Evolutionary conservation across 352 stramenopile species (phyloP), one percentile per base, ranked within the genome.

Genomic region (Plasmopara viticola): DNA sequence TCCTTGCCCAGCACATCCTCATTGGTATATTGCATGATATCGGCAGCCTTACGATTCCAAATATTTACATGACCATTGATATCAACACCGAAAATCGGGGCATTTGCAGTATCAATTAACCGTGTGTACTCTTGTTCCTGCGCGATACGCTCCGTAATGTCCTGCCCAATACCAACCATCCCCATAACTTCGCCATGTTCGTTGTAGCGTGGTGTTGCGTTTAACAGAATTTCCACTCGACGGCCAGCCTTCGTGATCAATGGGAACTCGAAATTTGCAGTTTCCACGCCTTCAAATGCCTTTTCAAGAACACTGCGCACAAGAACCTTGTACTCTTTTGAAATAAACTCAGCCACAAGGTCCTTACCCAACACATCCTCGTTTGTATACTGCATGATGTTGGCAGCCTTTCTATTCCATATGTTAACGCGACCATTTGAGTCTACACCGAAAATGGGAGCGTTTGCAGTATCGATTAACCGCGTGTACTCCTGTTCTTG

Each of bases 31-130:
- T 92, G 84, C 6, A 84, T 97, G 48, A 93, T 88, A 44, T 94
- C 80, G 6, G 81, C 80, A 0, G 86, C 84, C 53, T 96, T 97
- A 37, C 90, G 74, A 56, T 98, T 96, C 85, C 85, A 96, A 55
- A 95, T 94, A 50, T 92, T 94, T 9, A 96, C 81, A 4, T 54
- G 54, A 8, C 84, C 82, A 7, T 92, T 55, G n/a, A 66, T 51
- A 40, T 96, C 82, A 14, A 94, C 78, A 25, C 86, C 88, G 52
- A 97, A 95, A 44, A 96, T 96, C 9, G 87, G 84, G 9, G 86
- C 82, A 53, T 97, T 96, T 3, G 88, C 86, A 9, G 78, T 95
- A 20, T 97, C 88, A 46, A 97, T 94, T 39, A 96, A 53, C 25
- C 84, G 68, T 0, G 70, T 60, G 51, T 95, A 93, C 58, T 89